Evolutionary conservation across 352 stramenopile genomes (phyloP).

Genomic region (Globisporangium mamillatum): DNA sequence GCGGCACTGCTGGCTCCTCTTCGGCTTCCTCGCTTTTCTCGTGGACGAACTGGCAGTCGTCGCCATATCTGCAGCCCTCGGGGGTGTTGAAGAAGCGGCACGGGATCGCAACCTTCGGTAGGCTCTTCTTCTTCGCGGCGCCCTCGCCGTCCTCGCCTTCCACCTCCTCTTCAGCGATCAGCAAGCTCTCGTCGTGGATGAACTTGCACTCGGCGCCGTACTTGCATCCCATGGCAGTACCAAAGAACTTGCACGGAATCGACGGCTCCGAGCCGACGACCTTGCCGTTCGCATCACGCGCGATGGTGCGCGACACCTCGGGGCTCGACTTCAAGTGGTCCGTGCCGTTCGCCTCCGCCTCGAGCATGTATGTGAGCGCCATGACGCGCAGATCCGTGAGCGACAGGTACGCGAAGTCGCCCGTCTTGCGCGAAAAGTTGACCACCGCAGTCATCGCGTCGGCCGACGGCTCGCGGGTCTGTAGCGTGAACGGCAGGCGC

Average conservation of each 20-base stretch:
- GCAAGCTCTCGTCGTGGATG: conserved; percentile 58
- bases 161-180: conserved; percentile 12
- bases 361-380: conserved; percentile 85
- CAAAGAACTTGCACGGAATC: conserved; percentile 80
- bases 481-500: conserved; percentile 68
- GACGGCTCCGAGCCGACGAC: conserved; percentile 49
- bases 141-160: conserved; percentile 15
- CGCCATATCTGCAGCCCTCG: conserved; percentile 69
- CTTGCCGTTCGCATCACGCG: conserved; percentile 61
- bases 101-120: conserved; percentile 68
- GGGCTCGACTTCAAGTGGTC: conserved; percentile 73
- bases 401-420: conserved; percentile 82
- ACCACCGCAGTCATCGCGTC: conserved; percentile 78
- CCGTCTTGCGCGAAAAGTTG: conserved; percentile 83
- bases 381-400: conserved; percentile 87
- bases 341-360: conserved; percentile 66
- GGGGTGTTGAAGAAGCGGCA: conserved; percentile 78
- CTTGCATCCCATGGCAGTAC: conserved; percentile 74
- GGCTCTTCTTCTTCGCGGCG: conserved; percentile 15
- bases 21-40: conserved; percentile 32
- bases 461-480: conserved; percentile 77
- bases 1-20: conserved; percentile 20
- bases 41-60: conserved; percentile 72
- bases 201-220: conserved; percentile 81
- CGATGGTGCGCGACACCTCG: conserved; percentile 63